phyloP scores from a whole-genome alignment of 768 basidiomycete genomes.

The Suillus alpinus region DNA sequence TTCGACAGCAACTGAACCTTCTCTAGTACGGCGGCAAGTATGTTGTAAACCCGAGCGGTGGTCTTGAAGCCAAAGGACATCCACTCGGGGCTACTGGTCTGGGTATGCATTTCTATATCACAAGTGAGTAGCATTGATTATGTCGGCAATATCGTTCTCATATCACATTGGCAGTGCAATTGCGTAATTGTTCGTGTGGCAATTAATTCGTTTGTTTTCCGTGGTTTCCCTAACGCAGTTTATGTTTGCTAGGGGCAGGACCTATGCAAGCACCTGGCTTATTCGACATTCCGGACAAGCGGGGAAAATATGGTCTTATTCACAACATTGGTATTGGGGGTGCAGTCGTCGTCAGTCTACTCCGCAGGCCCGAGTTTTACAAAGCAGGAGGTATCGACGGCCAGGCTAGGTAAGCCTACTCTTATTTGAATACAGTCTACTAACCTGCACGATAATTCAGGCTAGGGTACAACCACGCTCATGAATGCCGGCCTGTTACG shows the following conservation, averaged over 20 bases:
- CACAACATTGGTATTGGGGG: slow-evolving; percentile 86
- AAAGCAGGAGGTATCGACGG: slow-evolving; percentile 66
- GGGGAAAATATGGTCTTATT: slow-evolving; percentile 76
- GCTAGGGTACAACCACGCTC: slow-evolving; percentile 79
- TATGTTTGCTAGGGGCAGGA: slow-evolving; percentile 59
- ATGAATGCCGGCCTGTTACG: slow-evolving; percentile 61
- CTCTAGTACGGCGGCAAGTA: slow-evolving; percentile 78
- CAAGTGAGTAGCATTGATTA: slow-evolving; percentile 45
- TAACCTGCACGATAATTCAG: slow-evolving; percentile 32
- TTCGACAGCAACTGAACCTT: neutral
- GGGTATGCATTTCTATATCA: slow-evolving; percentile 86
- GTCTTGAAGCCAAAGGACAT: slow-evolving; percentile 87
- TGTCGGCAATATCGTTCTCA: slow-evolving; percentile 2
- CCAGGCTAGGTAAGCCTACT: slow-evolving; percentile 46
- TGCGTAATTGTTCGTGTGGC: slow-evolving; percentile 53
- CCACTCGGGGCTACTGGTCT: slow-evolving; percentile 81
- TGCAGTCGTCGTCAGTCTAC: slow-evolving; percentile 72
- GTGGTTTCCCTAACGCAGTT: neutral
- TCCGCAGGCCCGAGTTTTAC: slow-evolving; percentile 78
- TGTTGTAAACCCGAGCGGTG: slow-evolving; percentile 82
- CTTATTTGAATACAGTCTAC: neutral
- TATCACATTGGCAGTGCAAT: slow-evolving; percentile 52
- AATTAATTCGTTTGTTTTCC: slow-evolving; percentile 9
- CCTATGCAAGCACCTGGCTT: slow-evolving; percentile 79
- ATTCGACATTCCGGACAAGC: slow-evolving; percentile 57